Evolutionary conservation across 768 basidiomycete species (phyloP).

Genomic region (Pulveroboletus sp.): DNA sequence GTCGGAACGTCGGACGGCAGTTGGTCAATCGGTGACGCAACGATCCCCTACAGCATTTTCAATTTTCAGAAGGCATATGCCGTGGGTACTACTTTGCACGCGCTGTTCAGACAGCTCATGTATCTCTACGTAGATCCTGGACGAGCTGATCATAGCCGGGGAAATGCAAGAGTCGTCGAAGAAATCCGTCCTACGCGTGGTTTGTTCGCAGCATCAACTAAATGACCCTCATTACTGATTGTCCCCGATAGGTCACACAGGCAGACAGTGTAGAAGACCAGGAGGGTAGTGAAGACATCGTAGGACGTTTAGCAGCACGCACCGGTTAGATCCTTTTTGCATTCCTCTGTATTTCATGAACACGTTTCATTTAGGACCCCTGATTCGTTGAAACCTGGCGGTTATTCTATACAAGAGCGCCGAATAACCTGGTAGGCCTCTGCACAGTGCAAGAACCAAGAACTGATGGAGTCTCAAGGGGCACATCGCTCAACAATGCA

Average conservation of each 20-base stretch:
- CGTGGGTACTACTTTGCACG: slow-evolving; percentile 37
- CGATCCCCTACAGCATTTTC: slow-evolving; percentile 68
- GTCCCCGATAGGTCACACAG: slow-evolving; percentile 63
- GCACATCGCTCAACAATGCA: too few relatives aligned
- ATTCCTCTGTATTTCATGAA: slow-evolving; percentile 9
- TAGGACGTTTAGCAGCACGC: slow-evolving; percentile 73
- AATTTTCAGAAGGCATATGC: slow-evolving; percentile 97
- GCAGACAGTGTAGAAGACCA: slow-evolving; percentile 82
- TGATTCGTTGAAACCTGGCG: slow-evolving; percentile 24
- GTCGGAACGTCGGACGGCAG: slow-evolving; percentile 15
- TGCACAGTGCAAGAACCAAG: neutral
- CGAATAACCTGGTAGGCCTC: neutral
- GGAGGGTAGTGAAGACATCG: slow-evolving; percentile 77
- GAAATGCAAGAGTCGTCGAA: slow-evolving; percentile 93
- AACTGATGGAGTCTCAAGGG: neutral
- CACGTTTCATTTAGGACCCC: slow-evolving; percentile 23
- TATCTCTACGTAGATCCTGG: slow-evolving; percentile 62
- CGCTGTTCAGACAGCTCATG: neutral
- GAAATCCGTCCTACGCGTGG: slow-evolving; percentile 60
- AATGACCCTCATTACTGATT: slow-evolving; percentile 12
- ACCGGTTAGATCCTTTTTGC: slow-evolving; percentile 47
- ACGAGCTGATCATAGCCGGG: slow-evolving; percentile 90
- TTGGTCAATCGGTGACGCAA: neutral
- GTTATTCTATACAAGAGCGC: neutral
- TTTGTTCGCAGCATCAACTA: slow-evolving; percentile 20